Conservation (phyloP, 495 filamentous ascomycete genomes). For the Antarctomyces pellizariae region DNA sequence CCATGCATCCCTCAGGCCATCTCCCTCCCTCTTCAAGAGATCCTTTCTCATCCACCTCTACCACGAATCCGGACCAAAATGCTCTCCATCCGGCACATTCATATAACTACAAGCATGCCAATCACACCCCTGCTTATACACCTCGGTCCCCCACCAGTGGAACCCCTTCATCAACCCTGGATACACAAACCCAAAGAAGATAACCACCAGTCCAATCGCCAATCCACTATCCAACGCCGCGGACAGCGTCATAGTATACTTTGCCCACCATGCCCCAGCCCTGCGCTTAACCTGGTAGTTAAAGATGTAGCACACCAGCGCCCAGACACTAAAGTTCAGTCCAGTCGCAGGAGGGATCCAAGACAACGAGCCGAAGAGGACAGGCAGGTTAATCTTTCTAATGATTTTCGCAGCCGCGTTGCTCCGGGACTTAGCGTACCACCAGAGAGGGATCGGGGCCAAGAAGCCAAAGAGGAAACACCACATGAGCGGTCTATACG, state of each 20-base stretch:
- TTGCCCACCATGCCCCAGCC: constrained; percentile 56
- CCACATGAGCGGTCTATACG: constrained; percentile 49
- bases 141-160: constrained; percentile 55
- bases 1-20: too few species aligned
- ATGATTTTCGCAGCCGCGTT: constrained; percentile 22
- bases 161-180: constrained; percentile 40
- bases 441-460: constrained; percentile 43
- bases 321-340: constrained; percentile 65
- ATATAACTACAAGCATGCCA: constrained; percentile 38
- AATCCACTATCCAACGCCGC: constrained; percentile 65
- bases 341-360: constrained; percentile 79
- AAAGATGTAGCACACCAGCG: constrained; percentile 58
- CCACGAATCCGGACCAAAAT: constrained; percentile 35
- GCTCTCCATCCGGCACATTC: constrained; percentile 24
- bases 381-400: constrained; percentile 44
- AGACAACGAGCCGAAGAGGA: constrained; percentile 45
- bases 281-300: constrained; percentile 48
- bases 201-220: constrained; percentile 53
- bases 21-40: too few species aligned
- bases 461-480: constrained; percentile 54
- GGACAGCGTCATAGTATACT: constrained; percentile 72
- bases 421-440: constrained; percentile 25
- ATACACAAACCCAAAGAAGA: constrained; percentile 67
- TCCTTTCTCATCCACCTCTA: too few species aligned
- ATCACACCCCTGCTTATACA: constrained; percentile 41